Evolutionary conservation across 768 basidiomycete genomes (phyloP), one percentile per base, ranked within the genome.

Genomic region (Epithele typhae): DNA sequence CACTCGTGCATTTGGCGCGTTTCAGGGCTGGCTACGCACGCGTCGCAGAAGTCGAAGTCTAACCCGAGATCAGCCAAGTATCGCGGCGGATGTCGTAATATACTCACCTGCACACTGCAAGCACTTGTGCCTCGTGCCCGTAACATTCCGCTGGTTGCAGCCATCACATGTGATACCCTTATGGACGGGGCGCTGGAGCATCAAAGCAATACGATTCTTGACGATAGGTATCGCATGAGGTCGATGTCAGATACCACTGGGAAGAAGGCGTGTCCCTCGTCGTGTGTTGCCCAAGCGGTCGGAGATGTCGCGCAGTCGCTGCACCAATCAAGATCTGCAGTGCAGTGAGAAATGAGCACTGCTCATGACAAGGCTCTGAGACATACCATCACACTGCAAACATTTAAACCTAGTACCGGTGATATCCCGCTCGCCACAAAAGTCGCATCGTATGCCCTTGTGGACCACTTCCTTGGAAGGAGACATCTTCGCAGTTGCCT

Each of bases 51-150:
- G 32, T 60, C 59, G 47, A 42, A 60, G 41, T 60, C 59, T 59
- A 23, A 19, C 6, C 5, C 3, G 15, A 30, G 17, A 33, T 11
- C 21, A 5, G 1, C n/a, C 25, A 8, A 0, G n/a, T 12, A 18
- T 27, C 4, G 5, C 27, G 1, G n/a, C n/a, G 19, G 25, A 8
- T 2, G 15, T 32, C 19, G 15, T 24, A 12, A 22, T 50, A 24
- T 12, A 25, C 56, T 27, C n/a, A 54, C 57, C 73, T 43, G 71
- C 69, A 61, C 88, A 91, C 52, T 87, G 82, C 19, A 87, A 61
- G 58, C 89, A 92, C 63, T 90, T 91, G 61, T 86, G 82, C 40
- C 90, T 72, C 47, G 78, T 59, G 5, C 88, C 89, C 44, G 73
- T 65, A 34, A 91, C 70, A 3, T 62, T 72, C 24, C 64, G 56